Conservation (phyloP, 2,329 filamentous ascomycete genomes). For the Aureobasidium sp. region DNA sequence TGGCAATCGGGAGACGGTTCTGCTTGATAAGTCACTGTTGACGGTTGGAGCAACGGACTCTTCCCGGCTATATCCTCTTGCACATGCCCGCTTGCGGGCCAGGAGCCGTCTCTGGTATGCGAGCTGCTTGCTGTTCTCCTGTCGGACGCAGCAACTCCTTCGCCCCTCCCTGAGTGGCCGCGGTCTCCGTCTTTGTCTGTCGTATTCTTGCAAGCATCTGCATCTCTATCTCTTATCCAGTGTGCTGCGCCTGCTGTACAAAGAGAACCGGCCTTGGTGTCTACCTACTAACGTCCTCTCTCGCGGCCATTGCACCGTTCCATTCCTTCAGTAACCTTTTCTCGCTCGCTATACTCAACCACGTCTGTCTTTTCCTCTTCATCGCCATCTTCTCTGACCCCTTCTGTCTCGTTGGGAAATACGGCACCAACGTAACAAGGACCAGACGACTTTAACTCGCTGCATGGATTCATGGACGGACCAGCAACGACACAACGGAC, state of each 20-base stretch:
- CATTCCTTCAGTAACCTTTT: neutral
- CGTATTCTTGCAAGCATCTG: neutral
- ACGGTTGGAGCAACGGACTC: constrained; percentile 10
- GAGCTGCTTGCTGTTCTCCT: neutral
- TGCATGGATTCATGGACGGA: constrained; percentile 14
- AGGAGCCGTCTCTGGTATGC: constrained; percentile 2
- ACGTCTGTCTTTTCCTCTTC: neutral
- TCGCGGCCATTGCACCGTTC: neutral
- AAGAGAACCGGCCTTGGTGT: neutral
- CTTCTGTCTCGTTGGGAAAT: neutral
- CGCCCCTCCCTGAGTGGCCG: neutral
- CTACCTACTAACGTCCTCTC: neutral
- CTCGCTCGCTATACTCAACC: neutral
- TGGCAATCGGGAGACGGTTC: constrained; percentile 1
- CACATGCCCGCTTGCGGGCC: neutral
- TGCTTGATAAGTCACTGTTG: constrained; percentile 8
- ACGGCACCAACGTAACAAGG: neutral
- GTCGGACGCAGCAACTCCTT: constrained; percentile 6
- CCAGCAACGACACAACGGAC: constrained; percentile 5
- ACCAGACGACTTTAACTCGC: neutral
- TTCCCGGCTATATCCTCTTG: constrained; percentile 13
- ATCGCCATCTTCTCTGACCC: neutral
- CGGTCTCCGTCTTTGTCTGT: neutral
- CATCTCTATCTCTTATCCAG: neutral
- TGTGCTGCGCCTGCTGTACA: neutral